Evolutionary conservation across 2,329 filamentous ascomycete species (phyloP), one percentile per base, ranked within the genome.

Genomic region (Fusarium fracticaudum): DNA sequence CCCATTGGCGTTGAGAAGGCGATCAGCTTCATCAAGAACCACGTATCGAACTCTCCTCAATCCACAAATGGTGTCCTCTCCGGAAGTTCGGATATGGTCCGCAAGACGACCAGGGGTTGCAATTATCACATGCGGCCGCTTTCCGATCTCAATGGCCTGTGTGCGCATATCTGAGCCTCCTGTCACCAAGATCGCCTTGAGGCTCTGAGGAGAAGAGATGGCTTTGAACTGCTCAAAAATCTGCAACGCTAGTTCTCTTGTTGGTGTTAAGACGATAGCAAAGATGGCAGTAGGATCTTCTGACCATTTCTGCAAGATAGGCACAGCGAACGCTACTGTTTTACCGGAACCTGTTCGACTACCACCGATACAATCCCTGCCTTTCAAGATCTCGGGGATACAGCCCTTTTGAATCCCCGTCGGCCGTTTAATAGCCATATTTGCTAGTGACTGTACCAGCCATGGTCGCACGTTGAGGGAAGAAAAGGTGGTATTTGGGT

Each of bases 221-320:
- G 96, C 96, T 80, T 94, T 94, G 85, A 98, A 92, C 82, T 99
- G 96, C 84, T 99, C 96, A 81, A 92, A 97, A 57, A 99, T 98
- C 81, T 99, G 96, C 29, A 98, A 89, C 8, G 96, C 96, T 67
- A 99, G 89, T 85, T 99, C 96, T 78, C 92, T 89, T 12, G 94
- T 98, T 26, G 95, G 95, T 14, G 96, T 99, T 79, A 99, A 85
- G 20, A 99, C 90, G 11, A 99, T 86, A 5, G 91, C 96, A 82
- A 94, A 99, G 77, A 98, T 96, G 48, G 94, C 96, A 67, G 92
- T 92, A 2, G 96, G 96, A 84, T 99, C 95, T 79, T 95, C 90
- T 5, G 96, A 91, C 95, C 95, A 98, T 82, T 92, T 93, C 81
- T 98, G 96, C 72, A 99, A 85, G 69, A 99, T 97, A 1, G 96